Conservation (phyloP, 2,329 filamentous ascomycete genomes). For the Cadophora sp. region DNA sequence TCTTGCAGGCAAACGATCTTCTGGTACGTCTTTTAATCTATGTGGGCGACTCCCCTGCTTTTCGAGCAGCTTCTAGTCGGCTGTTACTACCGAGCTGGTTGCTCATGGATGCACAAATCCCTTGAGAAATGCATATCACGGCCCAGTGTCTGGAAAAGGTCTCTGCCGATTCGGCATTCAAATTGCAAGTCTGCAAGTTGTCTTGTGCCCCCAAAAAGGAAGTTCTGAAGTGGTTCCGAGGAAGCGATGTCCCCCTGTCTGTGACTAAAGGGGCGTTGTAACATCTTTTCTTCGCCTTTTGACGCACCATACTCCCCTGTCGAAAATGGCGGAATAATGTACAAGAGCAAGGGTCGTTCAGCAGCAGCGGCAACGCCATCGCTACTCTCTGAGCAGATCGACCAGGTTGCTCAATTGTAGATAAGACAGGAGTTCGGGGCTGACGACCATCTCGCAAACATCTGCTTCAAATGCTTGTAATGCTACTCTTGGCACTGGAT, state of each 20-base stretch:
- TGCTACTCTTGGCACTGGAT: conserved; percentile 35
- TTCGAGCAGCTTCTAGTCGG: conserved; percentile 28
- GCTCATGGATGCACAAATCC: conserved; percentile 28
- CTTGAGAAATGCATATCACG: conserved; percentile 40
- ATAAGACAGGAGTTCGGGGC: conserved; percentile 35
- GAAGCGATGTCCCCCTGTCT: conserved; percentile 23
- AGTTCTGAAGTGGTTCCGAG: conserved; percentile 26
- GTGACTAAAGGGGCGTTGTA: conserved; percentile 18
- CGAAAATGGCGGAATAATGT: conserved; percentile 22
- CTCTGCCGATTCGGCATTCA: conserved; percentile 30
- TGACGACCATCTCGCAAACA: conserved; percentile 33
- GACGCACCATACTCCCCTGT: conserved; percentile 24
- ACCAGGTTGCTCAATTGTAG: conserved; percentile 37
- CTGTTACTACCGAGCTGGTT: conserved; percentile 40
- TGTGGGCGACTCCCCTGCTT: conserved; percentile 32
- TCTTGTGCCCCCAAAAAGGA: conserved; percentile 21
- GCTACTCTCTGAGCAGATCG: conserved; percentile 28
- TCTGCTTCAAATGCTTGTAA: conserved; percentile 37
- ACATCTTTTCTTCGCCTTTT: conserved; percentile 21
- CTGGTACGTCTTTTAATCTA: conserved; percentile 43
- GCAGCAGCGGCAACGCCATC: conserved; percentile 33
- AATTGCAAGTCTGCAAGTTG: conserved; percentile 27
- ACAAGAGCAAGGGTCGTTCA: conserved; percentile 23
- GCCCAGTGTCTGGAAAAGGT: conserved; percentile 36
- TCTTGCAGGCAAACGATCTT: conserved; percentile 30